These are phyloP conservation scores for Camelina laxa DNA, from an alignment of 345 rosid genomes.

Conservation along the genomic window DNA sequence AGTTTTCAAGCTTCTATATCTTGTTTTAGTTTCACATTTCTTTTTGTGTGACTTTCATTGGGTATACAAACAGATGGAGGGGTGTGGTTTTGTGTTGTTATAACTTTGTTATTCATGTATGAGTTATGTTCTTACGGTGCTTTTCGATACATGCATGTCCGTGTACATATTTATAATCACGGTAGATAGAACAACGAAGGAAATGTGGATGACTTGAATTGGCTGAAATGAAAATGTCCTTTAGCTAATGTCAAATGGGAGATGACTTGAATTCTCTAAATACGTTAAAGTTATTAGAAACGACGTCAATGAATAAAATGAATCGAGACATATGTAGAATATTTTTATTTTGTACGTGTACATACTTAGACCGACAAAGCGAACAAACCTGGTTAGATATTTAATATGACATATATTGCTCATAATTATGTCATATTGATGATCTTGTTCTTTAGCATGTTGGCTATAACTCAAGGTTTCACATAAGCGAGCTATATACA, in stretches of 20 bases:
- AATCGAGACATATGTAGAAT: not conserved
- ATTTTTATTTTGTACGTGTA: not conserved
- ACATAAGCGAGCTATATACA: constrained; percentile 29
- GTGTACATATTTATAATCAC: constrained; percentile 11
- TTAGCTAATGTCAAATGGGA: constrained; percentile 24
- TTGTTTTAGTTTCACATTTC: constrained; percentile 37
- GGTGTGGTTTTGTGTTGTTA: constrained; percentile 39
- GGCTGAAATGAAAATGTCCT: constrained; percentile 20
- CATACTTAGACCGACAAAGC: constrained; percentile 37
- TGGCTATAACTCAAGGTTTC: constrained; percentile 32
- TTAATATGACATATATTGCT: constrained; percentile 6
- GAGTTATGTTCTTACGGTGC: constrained; percentile 38
- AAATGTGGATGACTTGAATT: constrained; percentile 20
- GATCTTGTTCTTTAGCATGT: constrained; percentile 41
- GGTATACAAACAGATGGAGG: constrained; percentile 43
- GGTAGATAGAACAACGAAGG: not conserved
- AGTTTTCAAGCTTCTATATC: constrained; percentile 31
- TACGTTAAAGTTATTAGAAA: constrained; percentile 6
- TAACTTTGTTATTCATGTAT: constrained; percentile 36
- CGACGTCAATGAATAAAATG: constrained; percentile 20
- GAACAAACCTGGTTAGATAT: constrained; percentile 22
- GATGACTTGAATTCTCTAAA: constrained; percentile 25
- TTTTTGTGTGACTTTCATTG: constrained; percentile 39
- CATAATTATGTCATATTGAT: constrained; percentile 22
- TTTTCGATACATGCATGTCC: constrained; percentile 24